Evolutionary conservation across 208 protist genomes (phyloP), one percentile per base, ranked within the genome.

Genomic region (Trypanosoma brucei): DNA sequence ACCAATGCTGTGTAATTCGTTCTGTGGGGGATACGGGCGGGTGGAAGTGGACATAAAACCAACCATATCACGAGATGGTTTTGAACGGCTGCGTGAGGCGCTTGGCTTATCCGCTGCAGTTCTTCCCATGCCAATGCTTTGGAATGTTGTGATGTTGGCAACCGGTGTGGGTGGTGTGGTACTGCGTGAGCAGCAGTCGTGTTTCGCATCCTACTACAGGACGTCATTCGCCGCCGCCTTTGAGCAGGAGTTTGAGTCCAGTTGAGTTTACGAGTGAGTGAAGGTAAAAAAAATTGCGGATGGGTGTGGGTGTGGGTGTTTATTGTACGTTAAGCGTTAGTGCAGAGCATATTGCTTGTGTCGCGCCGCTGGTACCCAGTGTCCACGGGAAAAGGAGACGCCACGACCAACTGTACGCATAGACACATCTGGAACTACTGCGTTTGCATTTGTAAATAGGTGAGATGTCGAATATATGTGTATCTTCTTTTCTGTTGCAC

Each of bases 11-110:
- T 3, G 14, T 14, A 62, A 52, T 0, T 65, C 91, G 30, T 93
- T 93, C 62, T 78, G 67, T 42, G 80, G 72, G 34, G 81, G 86
- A 14, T 90, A 69, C 59, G 86, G 86, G 0, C 81, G 86, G 3
- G 86, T 93, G 8, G 86, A 93, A 68, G 77, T 93, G 40, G 81
- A 93, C 53, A 78, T 75, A 14, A 35, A 68, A 13, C 86, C 86
- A 1, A 73, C 73, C 2, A 70, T 93, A 13, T 78, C 66, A 2
- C 46, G 68, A n/a, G 61, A 73, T 22, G 72, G 73, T 22, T 72
- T 90, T 44, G 11, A 73, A 5, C 56, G 49, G 11, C 64, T 90
- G 3, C 76, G 75, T 14, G 54, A 45, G 0, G 59, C 76, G 0
- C 74, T 93, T 3, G 83, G 83, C 0, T 72, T 93, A n/a, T 33